Base-by-base conservation (phyloP, 345 rosid species). In the Camelina laxa region DNA sequence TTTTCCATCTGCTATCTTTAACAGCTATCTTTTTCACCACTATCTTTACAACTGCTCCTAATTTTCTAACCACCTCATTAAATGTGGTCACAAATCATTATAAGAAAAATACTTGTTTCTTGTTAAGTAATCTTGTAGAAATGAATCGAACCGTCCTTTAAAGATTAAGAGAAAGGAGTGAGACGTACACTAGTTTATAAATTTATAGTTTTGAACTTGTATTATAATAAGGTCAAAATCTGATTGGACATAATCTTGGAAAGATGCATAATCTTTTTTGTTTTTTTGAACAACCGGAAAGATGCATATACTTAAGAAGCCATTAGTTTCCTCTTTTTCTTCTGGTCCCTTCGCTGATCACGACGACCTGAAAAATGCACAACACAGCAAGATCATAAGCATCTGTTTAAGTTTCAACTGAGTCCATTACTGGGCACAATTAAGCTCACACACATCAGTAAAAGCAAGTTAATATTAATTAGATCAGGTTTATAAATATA, bases 261-360 rank as follows among this genome's bases (percentile, higher is more conserved):
- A 42, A 54, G 21, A 36, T 57, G 24, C 21, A 27, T 24, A 24
- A 24, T 24, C 0, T 24, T 24, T 24, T 24, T 24, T 24, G n/a
- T 22, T 24, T 24, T 3, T 24, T 24, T 3, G 27, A 24, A 24
- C 27, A 24, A 24, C 27, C 27, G 27, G 27, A 24, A 24, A 24
- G 27, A 24, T 24, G 27, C 27, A 24, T 24, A 22, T 4, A 10
- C 15, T 71, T 50, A 65, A 72, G 80, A 72, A 72, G 81, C 77
- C 78, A 41, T 51, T 35, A 59, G 58, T 75, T 78, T 78, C 5
- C 56, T 44, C 78, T 33, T 69, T 69, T 82, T 87, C 86, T 82
- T 89, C 82, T 85, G 87, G 48, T 85, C 84, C 77, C 97, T 86
- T 35, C 89, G 82, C 64, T 95, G 96, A 65, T 90, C 93, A 7